phyloP scores from a whole-genome alignment of 805 yeast species.

The Zygotorulaspora chibaensis region DNA sequence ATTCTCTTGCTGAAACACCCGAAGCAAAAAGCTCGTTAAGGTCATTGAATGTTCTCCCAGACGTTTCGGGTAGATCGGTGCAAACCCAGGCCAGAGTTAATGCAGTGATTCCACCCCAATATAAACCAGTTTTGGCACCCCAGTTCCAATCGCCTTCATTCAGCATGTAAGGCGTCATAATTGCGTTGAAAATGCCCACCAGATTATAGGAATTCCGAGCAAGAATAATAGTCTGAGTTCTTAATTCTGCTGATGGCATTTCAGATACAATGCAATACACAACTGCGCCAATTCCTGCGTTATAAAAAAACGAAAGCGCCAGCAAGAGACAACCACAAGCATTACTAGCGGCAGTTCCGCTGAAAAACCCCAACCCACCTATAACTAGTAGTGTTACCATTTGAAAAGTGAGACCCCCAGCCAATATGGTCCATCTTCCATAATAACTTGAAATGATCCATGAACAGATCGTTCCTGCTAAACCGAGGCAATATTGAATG shows the following conservation, averaged over 20 bases:
- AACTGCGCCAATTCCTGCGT: conserved; percentile 43
- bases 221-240: conserved; percentile 41
- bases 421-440: conserved; percentile 18
- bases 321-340: conserved; percentile 46
- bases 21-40: conserved; percentile 50
- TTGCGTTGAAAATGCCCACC: conserved; percentile 33
- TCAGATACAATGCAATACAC: conserved; percentile 41
- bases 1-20: conserved; percentile 44
- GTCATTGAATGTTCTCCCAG: conserved; percentile 55
- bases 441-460: conserved; percentile 12
- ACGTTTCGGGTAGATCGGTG: conserved; percentile 57
- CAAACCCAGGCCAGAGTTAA: conserved; percentile 40
- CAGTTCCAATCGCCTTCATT: conserved; percentile 44
- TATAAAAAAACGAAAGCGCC: conserved; percentile 44
- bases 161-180: conserved; percentile 47
- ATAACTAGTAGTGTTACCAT: conserved; percentile 38
- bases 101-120: conserved; percentile 40
- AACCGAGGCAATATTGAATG: conserved; percentile 43
- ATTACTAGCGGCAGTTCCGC: conserved; percentile 36
- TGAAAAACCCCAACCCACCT: conserved; percentile 40
- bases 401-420: conserved; percentile 22
- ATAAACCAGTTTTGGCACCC: conserved; percentile 48
- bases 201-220: conserved; percentile 38
- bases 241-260: conserved; percentile 40
- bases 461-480: conserved; percentile 37